phyloP scores from a whole-genome alignment of 2,329 filamentous ascomycete genomes.

The Aureobasidium sp. region DNA sequence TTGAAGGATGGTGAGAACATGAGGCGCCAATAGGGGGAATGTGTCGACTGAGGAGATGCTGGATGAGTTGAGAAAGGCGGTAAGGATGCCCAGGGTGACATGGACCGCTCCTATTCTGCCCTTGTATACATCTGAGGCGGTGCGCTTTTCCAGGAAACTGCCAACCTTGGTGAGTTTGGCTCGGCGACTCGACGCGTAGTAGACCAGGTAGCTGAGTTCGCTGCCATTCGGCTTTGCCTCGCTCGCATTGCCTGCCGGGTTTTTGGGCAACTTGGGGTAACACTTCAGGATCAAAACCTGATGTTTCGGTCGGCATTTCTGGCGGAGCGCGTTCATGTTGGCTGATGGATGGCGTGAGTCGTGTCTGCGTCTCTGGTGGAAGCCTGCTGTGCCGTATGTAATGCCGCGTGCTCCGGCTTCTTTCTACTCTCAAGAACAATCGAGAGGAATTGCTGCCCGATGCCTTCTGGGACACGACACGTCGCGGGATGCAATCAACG shows the following conservation, averaged over 20 bases:
- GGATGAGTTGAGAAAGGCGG: constrained; percentile 79
- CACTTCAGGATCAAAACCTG: constrained; percentile 94
- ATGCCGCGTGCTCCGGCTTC: neutral
- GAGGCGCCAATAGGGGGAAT: constrained; percentile 77
- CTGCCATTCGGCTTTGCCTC: constrained; percentile 94
- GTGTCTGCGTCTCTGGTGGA: neutral
- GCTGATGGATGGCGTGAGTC: constrained; percentile 2
- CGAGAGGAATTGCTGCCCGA: neutral
- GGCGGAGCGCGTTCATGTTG: constrained; percentile 50
- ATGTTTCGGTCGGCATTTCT: constrained; percentile 79
- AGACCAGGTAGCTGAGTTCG: constrained; percentile 93
- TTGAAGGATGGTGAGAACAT: constrained; percentile 76
- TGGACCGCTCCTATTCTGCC: constrained; percentile 78
- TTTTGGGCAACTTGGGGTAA: constrained; percentile 89
- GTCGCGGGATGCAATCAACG: constrained; percentile 10
- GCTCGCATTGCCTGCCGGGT: constrained; percentile 51
- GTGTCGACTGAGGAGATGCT: constrained; percentile 57
- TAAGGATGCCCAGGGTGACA: constrained; percentile 87
- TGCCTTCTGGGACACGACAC: constrained; percentile 9
- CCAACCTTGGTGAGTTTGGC: constrained; percentile 96
- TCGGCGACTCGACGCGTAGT: constrained; percentile 89
- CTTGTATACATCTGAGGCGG: constrained; percentile 83
- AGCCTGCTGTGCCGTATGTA: neutral
- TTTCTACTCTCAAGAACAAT: neutral
- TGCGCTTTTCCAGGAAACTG: constrained; percentile 89